These are phyloP conservation scores for Solanum chiquidenum DNA, from an alignment of 257 asterid genomes.

Conservation along the genomic window DNA sequence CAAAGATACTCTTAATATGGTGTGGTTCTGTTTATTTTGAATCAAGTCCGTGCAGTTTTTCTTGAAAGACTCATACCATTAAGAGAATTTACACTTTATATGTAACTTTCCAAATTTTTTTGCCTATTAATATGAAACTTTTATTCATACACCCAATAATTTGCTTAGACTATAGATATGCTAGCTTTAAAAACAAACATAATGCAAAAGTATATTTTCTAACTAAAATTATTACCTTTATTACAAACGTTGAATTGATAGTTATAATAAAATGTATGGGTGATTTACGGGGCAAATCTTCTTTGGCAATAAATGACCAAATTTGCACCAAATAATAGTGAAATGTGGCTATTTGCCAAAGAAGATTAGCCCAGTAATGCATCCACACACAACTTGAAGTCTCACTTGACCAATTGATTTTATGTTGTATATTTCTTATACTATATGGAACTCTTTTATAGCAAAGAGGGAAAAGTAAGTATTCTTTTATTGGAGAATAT, in stretches of 20 bases:
- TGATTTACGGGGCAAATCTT: constrained; percentile 2
- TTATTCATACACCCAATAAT: too few species aligned
- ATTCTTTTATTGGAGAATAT: neutral
- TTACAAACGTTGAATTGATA: neutral
- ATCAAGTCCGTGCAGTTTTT: too few species aligned
- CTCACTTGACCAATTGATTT: neutral
- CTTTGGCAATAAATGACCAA: constrained; percentile 7
- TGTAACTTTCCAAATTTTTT: neutral
- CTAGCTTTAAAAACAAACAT: too few species aligned
- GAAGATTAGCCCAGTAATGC: constrained; percentile 7
- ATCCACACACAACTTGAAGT: neutral
- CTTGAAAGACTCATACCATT: neutral
- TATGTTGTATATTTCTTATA: neutral
- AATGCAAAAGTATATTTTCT: too few species aligned
- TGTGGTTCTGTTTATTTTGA: too few species aligned
- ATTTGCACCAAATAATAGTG: neutral
- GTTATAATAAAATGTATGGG: neutral
- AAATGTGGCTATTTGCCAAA: neutral
- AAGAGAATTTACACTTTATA: neutral
- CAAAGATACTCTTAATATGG: too few species aligned
- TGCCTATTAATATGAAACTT: neutral
- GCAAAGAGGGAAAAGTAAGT: neutral
- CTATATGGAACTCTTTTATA: neutral
- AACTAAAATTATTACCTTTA: neutral
- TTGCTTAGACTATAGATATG: too few species aligned